phyloP scores from a whole-genome alignment of 2,329 filamentous ascomycete genomes.

The Falciphora oryzae region DNA sequence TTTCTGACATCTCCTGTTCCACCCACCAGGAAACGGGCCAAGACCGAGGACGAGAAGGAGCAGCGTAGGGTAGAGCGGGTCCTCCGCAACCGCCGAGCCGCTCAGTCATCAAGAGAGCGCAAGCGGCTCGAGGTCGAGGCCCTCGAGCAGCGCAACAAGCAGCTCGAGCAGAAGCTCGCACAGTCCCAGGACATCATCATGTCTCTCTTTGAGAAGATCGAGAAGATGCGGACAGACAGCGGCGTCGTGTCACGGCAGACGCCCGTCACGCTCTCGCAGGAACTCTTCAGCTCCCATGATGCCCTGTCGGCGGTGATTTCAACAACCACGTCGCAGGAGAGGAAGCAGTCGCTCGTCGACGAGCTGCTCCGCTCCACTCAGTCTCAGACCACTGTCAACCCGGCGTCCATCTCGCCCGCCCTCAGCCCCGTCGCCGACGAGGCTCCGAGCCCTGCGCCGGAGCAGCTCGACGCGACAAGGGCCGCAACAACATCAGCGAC shows the following conservation, averaged over 20 bases:
- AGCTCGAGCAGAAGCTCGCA: slow-evolving; percentile 56
- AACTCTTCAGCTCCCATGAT: slow-evolving; percentile 48
- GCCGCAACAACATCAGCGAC: slow-evolving; percentile 16
- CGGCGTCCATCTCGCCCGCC: slow-evolving; percentile 54
- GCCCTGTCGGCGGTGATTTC: neutral
- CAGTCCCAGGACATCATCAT: slow-evolving; percentile 41
- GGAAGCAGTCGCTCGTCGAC: slow-evolving; percentile 29
- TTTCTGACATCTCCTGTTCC: neutral
- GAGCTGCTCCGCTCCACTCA: slow-evolving; percentile 33
- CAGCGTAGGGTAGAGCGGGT: slow-evolving; percentile 96
- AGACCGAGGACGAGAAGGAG: slow-evolving; percentile 98
- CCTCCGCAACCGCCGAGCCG: slow-evolving; percentile 89
- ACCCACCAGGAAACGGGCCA: slow-evolving; percentile 75
- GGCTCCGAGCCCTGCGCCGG: slow-evolving; percentile 20
- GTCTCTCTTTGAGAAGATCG: slow-evolving; percentile 43
- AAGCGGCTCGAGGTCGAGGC: slow-evolving; percentile 86
- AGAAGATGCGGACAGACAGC: slow-evolving; percentile 39
- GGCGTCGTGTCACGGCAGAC: slow-evolving; percentile 39
- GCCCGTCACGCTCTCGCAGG: slow-evolving; percentile 52
- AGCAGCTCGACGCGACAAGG: slow-evolving; percentile 22
- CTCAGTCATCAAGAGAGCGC: slow-evolving; percentile 91
- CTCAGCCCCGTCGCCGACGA: slow-evolving; percentile 46
- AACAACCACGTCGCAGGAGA: neutral
- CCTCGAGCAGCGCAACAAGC: slow-evolving; percentile 68
- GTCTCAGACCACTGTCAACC: slow-evolving; percentile 50